Conservation (phyloP, 305 asterid genomes). For the Euphrasia arctica region DNA sequence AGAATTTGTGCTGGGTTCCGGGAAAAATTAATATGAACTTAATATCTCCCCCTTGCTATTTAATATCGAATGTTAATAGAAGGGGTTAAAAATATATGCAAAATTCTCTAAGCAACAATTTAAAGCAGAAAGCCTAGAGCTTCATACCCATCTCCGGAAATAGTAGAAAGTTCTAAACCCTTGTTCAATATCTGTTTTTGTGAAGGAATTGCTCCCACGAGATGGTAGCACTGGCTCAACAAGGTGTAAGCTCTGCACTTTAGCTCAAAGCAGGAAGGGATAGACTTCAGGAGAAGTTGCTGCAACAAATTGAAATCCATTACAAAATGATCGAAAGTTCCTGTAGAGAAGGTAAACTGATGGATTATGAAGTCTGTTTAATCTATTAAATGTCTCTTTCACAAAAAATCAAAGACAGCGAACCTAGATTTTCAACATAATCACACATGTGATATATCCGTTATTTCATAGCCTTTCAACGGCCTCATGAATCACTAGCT, state of each 20-base stretch:
- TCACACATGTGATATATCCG: not conserved
- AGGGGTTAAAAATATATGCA: slow-evolving; percentile 17
- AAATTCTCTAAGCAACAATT: slow-evolving; percentile 12
- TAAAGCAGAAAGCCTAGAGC: slow-evolving; percentile 20
- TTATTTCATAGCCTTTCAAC: slow-evolving; percentile 2
- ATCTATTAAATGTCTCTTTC: slow-evolving; percentile 2
- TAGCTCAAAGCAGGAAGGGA: slow-evolving; percentile 96
- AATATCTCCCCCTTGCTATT: slow-evolving; percentile 2
- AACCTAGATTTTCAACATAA: slow-evolving; percentile 19
- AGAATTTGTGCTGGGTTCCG: slow-evolving; percentile 9
- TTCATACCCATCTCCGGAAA: slow-evolving; percentile 88
- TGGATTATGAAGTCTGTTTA: not conserved
- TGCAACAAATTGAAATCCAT: slow-evolving; percentile 44
- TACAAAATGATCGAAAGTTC: slow-evolving; percentile 19
- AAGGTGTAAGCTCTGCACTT: slow-evolving; percentile 95
- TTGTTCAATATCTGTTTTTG: slow-evolving; percentile 84
- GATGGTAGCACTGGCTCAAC: slow-evolving; percentile 97
- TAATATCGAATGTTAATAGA: slow-evolving; percentile 11
- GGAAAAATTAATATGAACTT: not conserved
- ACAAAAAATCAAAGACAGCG: slow-evolving; percentile 9
- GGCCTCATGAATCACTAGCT: slow-evolving; percentile 1
- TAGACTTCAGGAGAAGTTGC: slow-evolving; percentile 94
- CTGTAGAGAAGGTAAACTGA: slow-evolving; percentile 20
- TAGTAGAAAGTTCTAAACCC: slow-evolving; percentile 81
- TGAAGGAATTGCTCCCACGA: slow-evolving; percentile 89